A percentile compares a stretch with the other conserved stretches of the same genome.
phyloP scores from a whole-genome alignment of 352 stramenopile genomes.

The Pythium plurisporium region DNA sequence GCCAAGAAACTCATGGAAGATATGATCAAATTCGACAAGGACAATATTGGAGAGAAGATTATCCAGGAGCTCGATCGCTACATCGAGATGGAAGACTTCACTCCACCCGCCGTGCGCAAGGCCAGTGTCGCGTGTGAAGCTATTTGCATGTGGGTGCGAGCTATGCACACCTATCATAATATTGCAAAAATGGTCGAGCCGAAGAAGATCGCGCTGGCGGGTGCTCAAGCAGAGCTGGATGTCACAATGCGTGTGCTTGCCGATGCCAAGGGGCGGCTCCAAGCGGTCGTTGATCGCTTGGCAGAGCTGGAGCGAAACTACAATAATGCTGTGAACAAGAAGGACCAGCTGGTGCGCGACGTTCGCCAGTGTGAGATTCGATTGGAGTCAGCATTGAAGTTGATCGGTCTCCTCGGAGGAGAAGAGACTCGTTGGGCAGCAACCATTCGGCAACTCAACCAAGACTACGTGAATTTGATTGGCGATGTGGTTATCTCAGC shows the following conservation, averaged over 20 bases:
- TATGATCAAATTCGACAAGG: conserved; percentile 91
- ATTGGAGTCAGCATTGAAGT: conserved; percentile 89
- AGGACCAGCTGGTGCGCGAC: conserved; percentile 77
- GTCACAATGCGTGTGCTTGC: conserved; percentile 85
- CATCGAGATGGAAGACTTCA: conserved; percentile 91
- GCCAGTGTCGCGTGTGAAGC: conserved; percentile 50
- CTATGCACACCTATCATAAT: conserved; percentile 92
- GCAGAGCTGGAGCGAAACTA: conserved; percentile 89
- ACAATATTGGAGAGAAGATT: conserved; percentile 84
- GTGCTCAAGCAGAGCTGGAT: conserved; percentile 88
- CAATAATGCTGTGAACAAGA: conserved; percentile 83
- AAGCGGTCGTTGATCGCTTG: conserved; percentile 84
- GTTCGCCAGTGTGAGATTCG: conserved; percentile 82
- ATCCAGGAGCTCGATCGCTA: conserved; percentile 87
- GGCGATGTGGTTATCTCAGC: conserved; percentile 91
- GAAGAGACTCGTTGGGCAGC: conserved; percentile 91
- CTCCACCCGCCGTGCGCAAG: conserved; percentile 87
- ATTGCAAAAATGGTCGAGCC: conserved; percentile 92
- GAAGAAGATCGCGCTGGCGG: conserved; percentile 84
- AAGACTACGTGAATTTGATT: conserved; percentile 87
- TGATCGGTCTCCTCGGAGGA: conserved; percentile 89
- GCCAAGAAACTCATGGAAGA: conserved; percentile 89
- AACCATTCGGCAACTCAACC: conserved; percentile 72
- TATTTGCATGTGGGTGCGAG: conserved; percentile 90
- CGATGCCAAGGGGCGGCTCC: conserved; percentile 84